Evolutionary conservation across 1,284 basidiomycete genomes (phyloP), one percentile per base, ranked within the genome.

Genomic region (Ceratobasidium sp.): DNA sequence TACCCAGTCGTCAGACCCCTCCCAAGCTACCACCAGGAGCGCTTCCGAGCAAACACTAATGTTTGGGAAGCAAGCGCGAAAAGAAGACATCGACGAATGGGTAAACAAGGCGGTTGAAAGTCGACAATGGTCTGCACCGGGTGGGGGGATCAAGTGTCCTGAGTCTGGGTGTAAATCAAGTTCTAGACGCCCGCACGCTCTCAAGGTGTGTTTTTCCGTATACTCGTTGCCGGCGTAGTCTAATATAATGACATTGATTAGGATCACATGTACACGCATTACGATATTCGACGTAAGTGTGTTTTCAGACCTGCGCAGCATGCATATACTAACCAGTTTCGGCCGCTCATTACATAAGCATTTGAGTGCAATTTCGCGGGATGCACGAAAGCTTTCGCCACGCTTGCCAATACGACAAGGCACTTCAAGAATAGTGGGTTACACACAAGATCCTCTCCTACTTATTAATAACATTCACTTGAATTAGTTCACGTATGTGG

Each of bases 221-320:
- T 67, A 38, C 13, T 26, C 7, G n/a, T 15, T 28, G 3, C 12
- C 17, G n/a, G 9, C 15, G 13, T n/a, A 52, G n/a, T 65, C 48
- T 67, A 33, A 67, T 33, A n/a, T 10, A 6, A 20, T 23, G 2
- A 40, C 23, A 23, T 42, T n/a, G 28, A 20, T 12, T 50, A 67
- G 65, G 48, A 48, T 20, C 46, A 67, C 17, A n/a, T 67, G 26
- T 67, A 67, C 17, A 52, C 46, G 10, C 65, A 67, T 50, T 67
- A 67, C 38, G 65, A 52, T 50, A 67, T 67, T 26, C 65, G 65
- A 23, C 65, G 65, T 67, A 23, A 67, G 65, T n/a, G 26, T 42
- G 5, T 10, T 6, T 52, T 12, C 57, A 17, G 13, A 17, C 3
- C 13, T n/a, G n/a, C 23, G 3, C 23, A 44, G 5, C 54, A 23